Evolutionary conservation across 2,329 filamentous ascomycete genomes (phyloP), one percentile per base, ranked within the genome.

Genomic region (Mollisia scopiformis): DNA sequence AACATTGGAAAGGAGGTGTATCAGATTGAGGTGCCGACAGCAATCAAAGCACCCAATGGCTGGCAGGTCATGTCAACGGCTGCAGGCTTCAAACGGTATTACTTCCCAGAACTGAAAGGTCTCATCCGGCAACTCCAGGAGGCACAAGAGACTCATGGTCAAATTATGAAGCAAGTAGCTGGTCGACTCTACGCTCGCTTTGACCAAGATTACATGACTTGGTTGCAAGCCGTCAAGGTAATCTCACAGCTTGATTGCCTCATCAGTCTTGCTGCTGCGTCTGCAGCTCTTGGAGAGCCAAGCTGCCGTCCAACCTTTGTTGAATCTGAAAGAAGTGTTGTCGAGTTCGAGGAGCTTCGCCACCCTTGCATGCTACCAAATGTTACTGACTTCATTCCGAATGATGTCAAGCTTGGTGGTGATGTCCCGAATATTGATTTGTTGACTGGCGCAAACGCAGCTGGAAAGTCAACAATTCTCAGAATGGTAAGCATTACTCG

Each of bases 51-150:
- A 2, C 95, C 95, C 0, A 90, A 90, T 66, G 86, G 81, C 69
- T 99, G 95, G 93, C 88, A 93, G 65, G 94, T 98, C 73, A 97
- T 98, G 93, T 98, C 95, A 4, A 90, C 93, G 0, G 98, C 95
- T 0, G 86, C 90, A 64, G 87, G 89, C 59, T 91, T 96, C 71
- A 97, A 96, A 77, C 89, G 95, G 0, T 99, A 94, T 80, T 99
- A 98, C 78, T 96, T 93, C 68, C 84, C 88, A 1, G 90, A 96
- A 71, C 83, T 98, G 14, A 90, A 90, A 14, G 82, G 84, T 28
- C 84, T 97, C 2, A 93, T 99, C 23, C 89, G 94, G 53, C 85
- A 92, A 68, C 82, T 98, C 19, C 95, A 97, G 73, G 95, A 99
- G 77, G 91, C 93, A 1, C 93, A 97, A 73, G 95, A 99, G 75